Base-by-base conservation (phyloP, 2,329 filamentous ascomycete genomes). In the Septoria petroselini region DNA sequence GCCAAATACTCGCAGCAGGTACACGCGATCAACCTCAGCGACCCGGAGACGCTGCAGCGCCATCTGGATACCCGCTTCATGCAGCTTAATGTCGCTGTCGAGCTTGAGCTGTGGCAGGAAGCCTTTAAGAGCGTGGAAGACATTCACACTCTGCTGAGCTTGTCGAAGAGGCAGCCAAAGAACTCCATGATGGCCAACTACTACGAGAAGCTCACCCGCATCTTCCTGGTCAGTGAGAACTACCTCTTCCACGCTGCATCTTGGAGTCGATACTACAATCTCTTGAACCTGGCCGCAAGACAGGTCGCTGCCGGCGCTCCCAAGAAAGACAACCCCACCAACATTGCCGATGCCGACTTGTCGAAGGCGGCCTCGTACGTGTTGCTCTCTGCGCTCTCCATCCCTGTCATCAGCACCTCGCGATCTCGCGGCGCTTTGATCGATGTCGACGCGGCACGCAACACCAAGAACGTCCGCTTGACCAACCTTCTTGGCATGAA, bases 101-200 rank as follows among this genome's bases (percentile, higher is more conserved):
- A 98, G 75, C 80, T 98, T 50, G 93, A 98, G 74, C 76, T 98
- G 37, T 98, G 93, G 93, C 93, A 98, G 74, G 93, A 98, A 76
- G 93, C 93, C 58, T 98, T 98, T 86, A 88, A 93, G 71, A 96
- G 90, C 67, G 91, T 98, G 41, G 93, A 98, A 75, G 93, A 98
- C 69, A 97, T 97, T 62, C 93, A 98, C 76, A 97, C 91, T 43
- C 82, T 98, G 48, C 83, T 98, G 61, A 97, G 86, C 76, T 81
- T 97, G 62, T 97, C 91, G 85, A 97, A 97, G 82, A 88, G 93
- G 48, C 91, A 91, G 31, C 86, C 93, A 47, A 97, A 97, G 85
- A 96, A 96, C 70, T 80, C 96, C 68, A 97, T 98, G 93, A 98
- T 98, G 93, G 93, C 93, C 74, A 98, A 97, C 78, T 98, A 98